phyloP scores from a whole-genome alignment of 805 yeast genomes.

The Cyberlindnera xylosilytica region DNA sequence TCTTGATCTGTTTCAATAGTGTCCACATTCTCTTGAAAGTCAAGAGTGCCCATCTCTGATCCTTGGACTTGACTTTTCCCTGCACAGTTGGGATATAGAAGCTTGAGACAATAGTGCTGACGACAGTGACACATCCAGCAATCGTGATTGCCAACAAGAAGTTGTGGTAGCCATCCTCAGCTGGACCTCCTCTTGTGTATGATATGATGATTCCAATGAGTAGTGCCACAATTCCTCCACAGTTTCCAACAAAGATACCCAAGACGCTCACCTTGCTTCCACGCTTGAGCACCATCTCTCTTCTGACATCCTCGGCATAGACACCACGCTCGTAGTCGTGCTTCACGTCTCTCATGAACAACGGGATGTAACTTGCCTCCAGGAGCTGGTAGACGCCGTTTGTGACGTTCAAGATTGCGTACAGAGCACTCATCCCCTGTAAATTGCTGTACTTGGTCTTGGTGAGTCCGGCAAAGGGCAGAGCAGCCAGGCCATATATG shows the following conservation, averaged over 20 bases:
- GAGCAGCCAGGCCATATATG: constrained; percentile 33
- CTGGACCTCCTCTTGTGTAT: constrained; percentile 28
- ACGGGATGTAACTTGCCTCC: constrained; percentile 40
- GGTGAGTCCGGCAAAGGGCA: constrained; percentile 35
- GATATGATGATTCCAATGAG: constrained; percentile 38
- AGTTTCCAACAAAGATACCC: constrained; percentile 35
- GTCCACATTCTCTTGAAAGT: constrained; percentile 28
- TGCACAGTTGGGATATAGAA: constrained; percentile 32
- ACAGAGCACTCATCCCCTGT: constrained; percentile 30
- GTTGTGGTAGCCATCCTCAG: constrained; percentile 30
- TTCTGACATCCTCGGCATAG: constrained; percentile 26
- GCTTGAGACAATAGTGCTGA: constrained; percentile 27
- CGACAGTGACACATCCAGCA: constrained; percentile 36
- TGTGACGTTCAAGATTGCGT: constrained; percentile 30
- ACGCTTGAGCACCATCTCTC: constrained; percentile 27
- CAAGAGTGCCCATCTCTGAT: constrained; percentile 27
- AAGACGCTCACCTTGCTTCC: constrained; percentile 37
- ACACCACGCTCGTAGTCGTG: background rate
- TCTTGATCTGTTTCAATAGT: constrained; percentile 27
- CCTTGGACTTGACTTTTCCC: constrained; percentile 29
- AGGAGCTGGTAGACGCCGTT: constrained; percentile 35
- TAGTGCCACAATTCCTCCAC: constrained; percentile 38
- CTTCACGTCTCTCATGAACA: constrained; percentile 35
- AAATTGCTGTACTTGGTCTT: constrained; percentile 23
- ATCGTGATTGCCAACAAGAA: constrained; percentile 38